Base-by-base conservation (phyloP, 202 grass and related monocot species). In the Carex arenaria region DNA sequence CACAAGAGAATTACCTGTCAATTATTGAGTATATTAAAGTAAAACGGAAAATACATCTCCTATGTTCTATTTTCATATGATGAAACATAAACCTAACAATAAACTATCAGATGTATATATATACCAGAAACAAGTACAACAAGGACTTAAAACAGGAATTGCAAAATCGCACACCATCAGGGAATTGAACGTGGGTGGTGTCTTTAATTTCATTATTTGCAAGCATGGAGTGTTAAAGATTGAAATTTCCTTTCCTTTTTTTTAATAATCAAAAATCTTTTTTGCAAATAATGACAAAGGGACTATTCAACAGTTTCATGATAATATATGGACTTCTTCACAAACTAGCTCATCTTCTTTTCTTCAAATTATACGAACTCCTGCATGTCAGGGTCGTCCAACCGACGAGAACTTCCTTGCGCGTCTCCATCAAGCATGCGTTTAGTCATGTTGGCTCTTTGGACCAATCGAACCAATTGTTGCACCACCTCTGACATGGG, bases 401-500 rank as follows among this genome's bases (percentile, higher is more conserved):
- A 66, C 79, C 89, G 80, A 4, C 76, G 85, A 68, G 89, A 88
- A 34, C 82, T 88, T 67, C 93, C 91, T 66, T 87, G 79, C 15
- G 55, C 7, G n/a, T 90, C 90, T 0, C 91, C 88, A 64, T 93
- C 88, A 13, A 97, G 81, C 88, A 88, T 88, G 47, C 90, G 91
- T 83, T 94, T 97, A 6, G 88, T 94, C 92, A 94, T 93, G 90
- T 95, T 99, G 20, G 96, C 96, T 86, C 96, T 95, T 80, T 95
- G 93, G 5, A 95, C 96, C 42, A 95, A 88, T 15, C 96, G 93
- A 74, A 98, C 93, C 64, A 95, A 63, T 31, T 93, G 91, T 86
- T 98, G 89, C 85, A 95, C 96, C 83, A 95, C 96, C 82, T 98
- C 96, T 12, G 93, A 96, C 93, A 99, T 98, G 11, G 96, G 96